Base-by-base conservation (phyloP, 495 filamentous ascomycete genomes). In the Aspergillus heteromorphus region DNA sequence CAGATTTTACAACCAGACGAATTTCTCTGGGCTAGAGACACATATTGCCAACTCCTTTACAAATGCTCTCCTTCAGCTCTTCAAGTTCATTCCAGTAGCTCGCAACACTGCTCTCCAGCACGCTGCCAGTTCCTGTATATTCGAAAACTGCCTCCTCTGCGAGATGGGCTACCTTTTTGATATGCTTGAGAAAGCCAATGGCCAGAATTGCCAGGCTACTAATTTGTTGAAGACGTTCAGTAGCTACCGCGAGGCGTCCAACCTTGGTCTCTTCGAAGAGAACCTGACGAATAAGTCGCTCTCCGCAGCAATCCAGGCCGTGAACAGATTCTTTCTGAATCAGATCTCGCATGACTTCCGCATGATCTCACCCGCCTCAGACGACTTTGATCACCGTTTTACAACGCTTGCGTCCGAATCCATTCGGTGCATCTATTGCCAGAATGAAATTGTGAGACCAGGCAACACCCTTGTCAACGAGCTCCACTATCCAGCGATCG, bases 41-140 rank as follows among this genome's bases (percentile, higher is more conserved):
- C 91, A 99, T 68, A 96, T 97, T 48, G 78, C 89, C 17, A 97
- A 99, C 62, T 96, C 90, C 11, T 97, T 97, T 62, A 88, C 92
- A 45, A 99, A 99, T 57, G 82, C 95, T 2, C 80, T 99, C 18
- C 77, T 99, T 20, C 93, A 99, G 67, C 77, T 97, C 17, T 84
- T 92, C 73, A 87, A 89, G 53, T 97, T 92, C 63, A 95, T 88
- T 13, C 92, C 92, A 1, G 69, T 93, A 13, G 73, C 96, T 48
- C 84, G 93, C 38, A 99, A 99, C 63, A 70, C 93, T 45, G 88
- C 95, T 2, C 78, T 99, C n/a, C 83, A 87, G 45, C 93, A 99
- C 68, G 84, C 90, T 9, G 89, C 93, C 6, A 87, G 86, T 13
- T 80, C 83, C 40, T 99, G 93, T 68, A 75, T 88, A 11, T 80